Base-by-base conservation (phyloP, 2,329 filamentous ascomycete genomes). In the Berkeleyomyces rouxiae region DNA sequence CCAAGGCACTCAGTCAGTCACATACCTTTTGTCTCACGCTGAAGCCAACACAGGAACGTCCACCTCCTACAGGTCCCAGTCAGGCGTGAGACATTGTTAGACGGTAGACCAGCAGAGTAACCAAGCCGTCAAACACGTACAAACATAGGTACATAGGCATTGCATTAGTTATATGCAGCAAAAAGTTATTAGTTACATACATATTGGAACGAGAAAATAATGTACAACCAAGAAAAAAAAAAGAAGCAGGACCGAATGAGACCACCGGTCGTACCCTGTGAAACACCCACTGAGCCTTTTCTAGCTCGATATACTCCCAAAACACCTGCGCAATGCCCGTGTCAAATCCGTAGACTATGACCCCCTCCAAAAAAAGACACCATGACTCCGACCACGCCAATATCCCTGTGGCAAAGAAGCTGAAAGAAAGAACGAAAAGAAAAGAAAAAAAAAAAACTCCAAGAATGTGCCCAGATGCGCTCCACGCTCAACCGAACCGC, bases 401-500 rank as follows among this genome's bases (percentile, higher is more conserved):
- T 58, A 53, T 33, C 49, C 4, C 44, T n/a, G 33, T 37, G 31
- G 49, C 11, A 39, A 61, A 36, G 11, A 55, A 31, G 47, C 9
- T 39, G 43, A 31, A 55, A 40, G 39, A 58, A 46, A 51, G 6
- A 60, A 55, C 33, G 10, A 39, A 59, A 44, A 23, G 43, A 55
- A 63, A 37, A n/a, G 33, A 44, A 44, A 42, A 55, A 23, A 53
- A 44, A 43, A 40, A 16, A 44, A 9, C 4, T 39, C 5, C 7
- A 42, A 42, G 3, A 11, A 58, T 7, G 40, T 7, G 39, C 4
- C 11, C 16, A 58, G 36, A 36, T 13, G 11, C 4, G 11, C n/a
- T n/a, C 69, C 66, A 69, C 65, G 70, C 69, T 33, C 23, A 10
- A 11, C 58, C 58, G 23, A 49, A 40, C 13, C 51, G 42, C 10